Conservation (phyloP, 495 filamentous ascomycete genomes). For the Xanthoparmelia taractica region DNA sequence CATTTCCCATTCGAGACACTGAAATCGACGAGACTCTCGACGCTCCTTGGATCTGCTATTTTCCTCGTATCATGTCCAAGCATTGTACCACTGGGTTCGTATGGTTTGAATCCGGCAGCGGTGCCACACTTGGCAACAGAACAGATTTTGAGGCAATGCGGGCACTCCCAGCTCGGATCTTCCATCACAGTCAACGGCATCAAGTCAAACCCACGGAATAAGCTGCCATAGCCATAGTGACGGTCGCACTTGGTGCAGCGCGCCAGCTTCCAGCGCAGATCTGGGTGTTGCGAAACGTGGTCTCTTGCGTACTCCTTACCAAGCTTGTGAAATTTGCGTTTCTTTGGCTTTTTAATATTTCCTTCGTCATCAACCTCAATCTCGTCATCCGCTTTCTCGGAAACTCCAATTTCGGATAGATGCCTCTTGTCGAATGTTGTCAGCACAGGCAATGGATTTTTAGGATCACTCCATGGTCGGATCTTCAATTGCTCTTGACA, state of each 20-base stretch:
- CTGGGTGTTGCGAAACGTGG: conserved; percentile 70
- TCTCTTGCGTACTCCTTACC: conserved; percentile 49
- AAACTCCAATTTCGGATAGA: neutral
- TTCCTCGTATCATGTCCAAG: conserved; percentile 84
- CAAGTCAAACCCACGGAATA: conserved; percentile 84
- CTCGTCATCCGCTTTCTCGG: conserved; percentile 32
- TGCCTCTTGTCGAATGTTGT: conserved; percentile 17
- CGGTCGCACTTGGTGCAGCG: conserved; percentile 65
- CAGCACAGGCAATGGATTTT: conserved; percentile 32
- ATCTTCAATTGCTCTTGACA: conserved; percentile 77
- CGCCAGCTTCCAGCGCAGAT: conserved; percentile 73
- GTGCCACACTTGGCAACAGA: conserved; percentile 71
- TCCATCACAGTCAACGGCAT: conserved; percentile 74
- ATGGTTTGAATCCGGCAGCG: conserved; percentile 53
- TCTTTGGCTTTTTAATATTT: conserved; percentile 37
- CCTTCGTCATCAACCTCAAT: conserved; percentile 36
- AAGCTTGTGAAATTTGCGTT: conserved; percentile 38
- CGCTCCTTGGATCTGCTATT: conserved; percentile 79
- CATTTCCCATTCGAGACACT: conserved; percentile 71
- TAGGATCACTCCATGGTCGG: conserved; percentile 58
- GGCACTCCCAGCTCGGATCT: conserved; percentile 73
- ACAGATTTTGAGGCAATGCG: conserved; percentile 75
- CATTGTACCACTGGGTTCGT: conserved; percentile 72
- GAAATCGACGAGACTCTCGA: conserved; percentile 82
- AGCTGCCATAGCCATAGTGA: conserved; percentile 77